Evolutionary conservation across 805 yeast species (phyloP), one percentile per base, ranked within the genome.

Genomic region (Candida sithepensis): DNA sequence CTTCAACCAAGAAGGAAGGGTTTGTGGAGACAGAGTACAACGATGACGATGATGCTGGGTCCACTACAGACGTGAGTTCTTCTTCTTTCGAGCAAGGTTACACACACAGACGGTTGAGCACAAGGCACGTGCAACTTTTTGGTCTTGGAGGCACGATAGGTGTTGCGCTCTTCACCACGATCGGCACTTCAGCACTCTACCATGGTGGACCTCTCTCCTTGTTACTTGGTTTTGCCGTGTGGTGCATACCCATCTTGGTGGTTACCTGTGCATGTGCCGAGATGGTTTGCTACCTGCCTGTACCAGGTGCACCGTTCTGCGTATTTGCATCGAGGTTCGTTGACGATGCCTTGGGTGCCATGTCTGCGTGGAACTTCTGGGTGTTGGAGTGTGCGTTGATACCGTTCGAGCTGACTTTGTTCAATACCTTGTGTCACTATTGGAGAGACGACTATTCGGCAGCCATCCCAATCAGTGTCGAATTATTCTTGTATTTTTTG

Each of bases 361-460:
- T 65, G 69, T 65, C 75, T 3, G 72, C 72, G 13, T 72, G 75
- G 75, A 74, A 74, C 50, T 74, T 72, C 50, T 73, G 77, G 77
- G 70, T 74, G 39, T 61, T 74, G 52, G 71, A 74, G 55, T 67
- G 75, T 56, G 68, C 75, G 2, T 69, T 72, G 53, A 73, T 75
- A 53, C 79, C 81, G 5, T 75, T 72, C 48, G 80, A 75, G 56
- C 68, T 75, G 41, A 71, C 75, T 3, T 47, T 72, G 52, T 78
- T 78, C 43, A 84, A 85, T 54, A 74, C 87, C 10, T 78, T 86
- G 45, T 71, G 86, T 34, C 88, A 86, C 57, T 86, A 71, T 59
- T 86, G 95, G 95, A 71, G 85, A 48, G 79, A 78, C 52, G 88
- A 80, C 56, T 85, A 77, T 60, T 75, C 82, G 2, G 81, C 89